phyloP scores from a whole-genome alignment of 495 filamentous ascomycete genomes.

The Pyrenula aspistea region DNA sequence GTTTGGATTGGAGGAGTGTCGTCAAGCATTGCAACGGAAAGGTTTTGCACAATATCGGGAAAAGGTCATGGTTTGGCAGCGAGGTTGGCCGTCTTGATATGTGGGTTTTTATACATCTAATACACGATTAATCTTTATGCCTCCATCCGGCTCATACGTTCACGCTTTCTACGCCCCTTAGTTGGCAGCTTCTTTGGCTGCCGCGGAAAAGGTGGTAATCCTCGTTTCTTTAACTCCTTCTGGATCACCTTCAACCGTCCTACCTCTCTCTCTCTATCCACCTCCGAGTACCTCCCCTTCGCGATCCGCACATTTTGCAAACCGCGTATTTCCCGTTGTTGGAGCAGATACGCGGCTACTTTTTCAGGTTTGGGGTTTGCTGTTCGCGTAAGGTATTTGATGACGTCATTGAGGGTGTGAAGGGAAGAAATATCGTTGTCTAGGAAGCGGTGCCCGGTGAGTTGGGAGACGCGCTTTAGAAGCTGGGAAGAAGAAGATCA shows the following conservation, averaged over 20 bases:
- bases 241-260: constrained; percentile 82
- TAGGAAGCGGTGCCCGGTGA: constrained; percentile 61
- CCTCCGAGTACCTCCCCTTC: constrained; percentile 44
- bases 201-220: constrained; percentile 18
- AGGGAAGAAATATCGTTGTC: constrained; percentile 49
- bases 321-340: constrained; percentile 24
- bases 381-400: constrained; percentile 30
- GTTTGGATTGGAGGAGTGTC: not conserved
- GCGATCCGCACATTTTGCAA: constrained; percentile 63
- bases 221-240: constrained; percentile 51
- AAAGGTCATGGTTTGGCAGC: not conserved
- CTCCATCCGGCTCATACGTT: too few species aligned
- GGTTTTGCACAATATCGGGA: not conserved
- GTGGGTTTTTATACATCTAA: not conserved
- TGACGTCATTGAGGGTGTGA: constrained; percentile 40
- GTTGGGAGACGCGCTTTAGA: constrained; percentile 62
- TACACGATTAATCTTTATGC: too few species aligned
- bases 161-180: too few species aligned
- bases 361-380: constrained; percentile 48
- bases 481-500: constrained; percentile 33
- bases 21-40: not conserved
- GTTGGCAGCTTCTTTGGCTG: not conserved
- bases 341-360: constrained; percentile 25
- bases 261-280: constrained; percentile 59
- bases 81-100: not conserved